Percentiles rank a stretch among this genome's conserved stretches.
phyloP scores from a whole-genome alignment of 306 rosid genomes.

The Oxytropis ochrocephala region DNA sequence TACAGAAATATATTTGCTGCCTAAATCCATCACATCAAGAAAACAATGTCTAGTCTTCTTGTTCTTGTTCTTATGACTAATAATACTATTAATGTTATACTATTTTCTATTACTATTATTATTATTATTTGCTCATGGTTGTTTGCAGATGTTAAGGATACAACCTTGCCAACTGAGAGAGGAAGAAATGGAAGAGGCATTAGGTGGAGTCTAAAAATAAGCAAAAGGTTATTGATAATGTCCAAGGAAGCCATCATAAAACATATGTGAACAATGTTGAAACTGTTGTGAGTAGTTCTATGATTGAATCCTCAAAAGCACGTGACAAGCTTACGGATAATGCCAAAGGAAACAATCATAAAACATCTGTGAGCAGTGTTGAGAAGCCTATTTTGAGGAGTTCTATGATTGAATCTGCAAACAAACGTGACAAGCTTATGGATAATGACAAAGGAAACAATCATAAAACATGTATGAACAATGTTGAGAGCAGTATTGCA shows the following conservation, averaged over 20 bases:
- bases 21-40: not conserved
- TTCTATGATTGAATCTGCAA: not conserved
- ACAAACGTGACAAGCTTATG: not conserved
- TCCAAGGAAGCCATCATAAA: not conserved
- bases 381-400: not conserved
- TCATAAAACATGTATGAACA: too few relatives aligned
- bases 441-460: too few relatives aligned
- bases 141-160: constrained; percentile 22
- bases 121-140: not conserved
- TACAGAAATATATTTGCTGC: not conserved
- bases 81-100: too few relatives aligned
- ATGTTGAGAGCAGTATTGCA: not conserved
- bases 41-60: not conserved
- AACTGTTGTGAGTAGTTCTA: not conserved
- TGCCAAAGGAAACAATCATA: not conserved
- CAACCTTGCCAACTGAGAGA: not conserved
- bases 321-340: not conserved
- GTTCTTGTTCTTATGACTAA: too few relatives aligned
- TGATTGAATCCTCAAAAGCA: constrained; percentile 10
- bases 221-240: not conserved
- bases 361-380: not conserved
- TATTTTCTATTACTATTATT: too few relatives aligned
- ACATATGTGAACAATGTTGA: not conserved
- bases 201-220: not conserved
- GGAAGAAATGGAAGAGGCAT: not conserved